These are phyloP conservation scores for Earliella scabrosa DNA, from an alignment of 1,284 basidiomycete genomes.

Conservation along the genomic window DNA sequence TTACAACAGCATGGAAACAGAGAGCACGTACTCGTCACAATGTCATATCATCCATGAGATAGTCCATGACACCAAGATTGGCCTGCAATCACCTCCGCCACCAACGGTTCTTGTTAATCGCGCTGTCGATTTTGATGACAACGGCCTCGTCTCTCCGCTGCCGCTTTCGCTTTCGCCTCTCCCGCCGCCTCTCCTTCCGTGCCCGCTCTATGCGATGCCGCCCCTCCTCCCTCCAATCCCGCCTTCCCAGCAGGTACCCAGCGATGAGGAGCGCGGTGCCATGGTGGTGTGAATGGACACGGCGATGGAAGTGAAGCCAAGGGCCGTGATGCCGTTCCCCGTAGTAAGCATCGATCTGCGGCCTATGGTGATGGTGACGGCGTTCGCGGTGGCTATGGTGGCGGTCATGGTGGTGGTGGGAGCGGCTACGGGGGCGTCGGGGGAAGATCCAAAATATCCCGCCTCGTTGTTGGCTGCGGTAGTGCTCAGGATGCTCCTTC, in stretches of 20 bases:
- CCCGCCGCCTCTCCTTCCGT: slow-evolving; percentile 21
- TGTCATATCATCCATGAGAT: not conserved
- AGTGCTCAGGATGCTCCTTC: slow-evolving; percentile 22
- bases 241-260: slow-evolving; percentile 23
- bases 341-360: slow-evolving; percentile 12
- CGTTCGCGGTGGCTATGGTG: not conserved
- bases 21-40: not conserved
- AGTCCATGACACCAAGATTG: too few relatives aligned
- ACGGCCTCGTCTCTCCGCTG: slow-evolving; percentile 21
- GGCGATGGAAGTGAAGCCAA: slow-evolving; percentile 31
- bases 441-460: slow-evolving; percentile 24
- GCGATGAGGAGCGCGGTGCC: slow-evolving; percentile 29
- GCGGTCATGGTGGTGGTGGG: not conserved
- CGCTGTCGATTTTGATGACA: slow-evolving; percentile 15
- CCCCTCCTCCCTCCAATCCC: slow-evolving; percentile 16
- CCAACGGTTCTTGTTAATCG: slow-evolving; percentile 14
- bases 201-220: slow-evolving; percentile 11
- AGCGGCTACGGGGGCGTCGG: slow-evolving; percentile 4
- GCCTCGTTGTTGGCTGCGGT: slow-evolving; percentile 14
- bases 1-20: not conserved
- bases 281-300: slow-evolving; percentile 29
- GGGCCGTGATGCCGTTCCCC: slow-evolving; percentile 18
- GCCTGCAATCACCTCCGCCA: slow-evolving; percentile 19
- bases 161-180: slow-evolving; percentile 24
- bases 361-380: slow-evolving; percentile 8